Evolutionary conservation across 2,329 filamentous ascomycete genomes (phyloP), one percentile per base, ranked within the genome.

Genomic region (Exophiala calicioides): DNA sequence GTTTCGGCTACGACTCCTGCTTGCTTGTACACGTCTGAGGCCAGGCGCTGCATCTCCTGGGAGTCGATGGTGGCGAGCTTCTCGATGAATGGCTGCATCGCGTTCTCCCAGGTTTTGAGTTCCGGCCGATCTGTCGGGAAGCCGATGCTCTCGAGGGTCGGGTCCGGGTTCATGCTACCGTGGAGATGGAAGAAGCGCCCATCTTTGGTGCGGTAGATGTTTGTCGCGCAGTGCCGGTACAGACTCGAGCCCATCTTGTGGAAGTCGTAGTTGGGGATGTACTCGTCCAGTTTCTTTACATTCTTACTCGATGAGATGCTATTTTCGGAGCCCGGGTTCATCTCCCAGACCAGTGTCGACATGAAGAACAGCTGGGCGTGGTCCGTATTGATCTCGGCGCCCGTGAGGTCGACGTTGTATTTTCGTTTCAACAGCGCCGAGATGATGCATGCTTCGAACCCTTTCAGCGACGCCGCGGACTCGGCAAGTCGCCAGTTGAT

Each of bases 221-320:
- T 76, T 0, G 73, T 56, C 9, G 43, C 47, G 4, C 35, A 44
- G 3, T 18, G 12, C 10, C 47, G 39, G 36, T 50, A 50, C 46
- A 5, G 77, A 78, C 7, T 84, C 80, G 52, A 67, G 81, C 24
- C 71, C 74, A 2, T 75, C 81, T 13, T 82, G 84, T 66, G 82
- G 82, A 13, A 82, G 79, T 31, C 72, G 81, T 31, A 86, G 78
- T 58, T 81, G 81, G 0, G 82, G 84, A 53, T 45, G 27, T 49
- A 18, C 27, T 41, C 44, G 30, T 55, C 24, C 42, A 54, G 33
- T 23, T 47, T 48, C 21, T 49, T 33, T 15, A 33, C 18, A n/a
- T 44, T 42, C 5, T 50, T 52, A 21, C 57, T 56, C 45, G 64
- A 3, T 13, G 24, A 29, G 19, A 47, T 45, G 18, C 35, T 20